Base-by-base conservation (phyloP, 352 stramenopile genomes). In the Globisporangium solare region DNA sequence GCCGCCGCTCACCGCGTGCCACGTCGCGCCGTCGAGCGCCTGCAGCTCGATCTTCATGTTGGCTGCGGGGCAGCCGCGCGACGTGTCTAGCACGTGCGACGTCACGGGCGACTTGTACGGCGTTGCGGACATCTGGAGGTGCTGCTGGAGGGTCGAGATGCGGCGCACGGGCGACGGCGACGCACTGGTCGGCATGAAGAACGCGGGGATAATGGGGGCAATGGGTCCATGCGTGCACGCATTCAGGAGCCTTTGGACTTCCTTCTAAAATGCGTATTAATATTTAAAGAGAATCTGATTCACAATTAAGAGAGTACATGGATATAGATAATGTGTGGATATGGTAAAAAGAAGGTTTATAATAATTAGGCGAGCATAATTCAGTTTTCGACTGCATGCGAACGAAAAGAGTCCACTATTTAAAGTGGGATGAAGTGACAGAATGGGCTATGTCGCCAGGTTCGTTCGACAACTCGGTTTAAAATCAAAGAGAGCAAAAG, bases 1-100 rank as follows among this genome's bases (percentile, higher is more conserved):
- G 12, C 71, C 73, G 3, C 65, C 55, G 58, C 62, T 84, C 22
- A 95, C 72, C 57, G 56, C n/a, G 56, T 67, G 62, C 68, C 71
- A 80, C n/a, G 35, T 48, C n/a, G 35, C n/a, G 32, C 56, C 50
- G 46, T 63, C 72, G 17, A 82, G 67, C 11, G 63, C 62, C 43
- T 91, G 72, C 57, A 96, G 81, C 52, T 80, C 71, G 47, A 96
- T 70, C 48, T 65, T 66, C 48, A 97, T 68, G 55, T 88, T 73
- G 27, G 64, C 68, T 6, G 88, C 88, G 0, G 88, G 88, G 32
- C 70, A 61, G 40, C 88, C 88, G 8, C 70, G 71, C 39, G 84
- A 77, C 15, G 88, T 96, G 71, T 97, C 86, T 31, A 97, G 73
- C 43, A 96, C 80, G 60, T 96, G 88, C 31, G 87, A 93, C 32